Conservation (phyloP, 2,329 filamentous ascomycete species). For the Fusarium equiseti region DNA sequence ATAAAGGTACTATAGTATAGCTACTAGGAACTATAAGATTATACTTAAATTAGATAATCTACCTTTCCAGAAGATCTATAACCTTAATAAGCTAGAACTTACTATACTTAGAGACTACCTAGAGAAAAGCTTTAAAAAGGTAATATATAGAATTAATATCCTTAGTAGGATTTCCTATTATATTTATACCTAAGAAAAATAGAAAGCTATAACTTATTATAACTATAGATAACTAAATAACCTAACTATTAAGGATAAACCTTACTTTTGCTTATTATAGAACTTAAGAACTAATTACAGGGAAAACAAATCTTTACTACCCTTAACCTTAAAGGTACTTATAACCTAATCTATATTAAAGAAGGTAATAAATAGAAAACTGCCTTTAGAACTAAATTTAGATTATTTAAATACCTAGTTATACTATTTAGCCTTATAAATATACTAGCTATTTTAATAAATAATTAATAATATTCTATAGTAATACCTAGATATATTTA, state of each 20-base stretch:
- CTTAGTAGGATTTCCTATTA: too few relatives aligned
- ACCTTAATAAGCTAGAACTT: background rate
- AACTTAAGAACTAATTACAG: background rate
- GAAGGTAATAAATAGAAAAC: too few relatives aligned
- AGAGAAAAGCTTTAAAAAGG: background rate
- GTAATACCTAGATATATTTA: slow-evolving; percentile 35
- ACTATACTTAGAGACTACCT: background rate
- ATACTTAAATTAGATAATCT: background rate
- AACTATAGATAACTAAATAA: too few relatives aligned
- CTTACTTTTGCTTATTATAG: background rate
- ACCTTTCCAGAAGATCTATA: background rate
- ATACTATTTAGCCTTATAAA: background rate
- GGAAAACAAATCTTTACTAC: background rate
- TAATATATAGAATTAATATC: background rate
- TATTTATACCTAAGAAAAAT: background rate
- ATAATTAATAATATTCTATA: slow-evolving; percentile 39
- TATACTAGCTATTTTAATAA: slow-evolving; percentile 24
- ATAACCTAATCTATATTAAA: too few relatives aligned
- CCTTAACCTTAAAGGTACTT: too few relatives aligned
- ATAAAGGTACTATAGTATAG: too few relatives aligned
- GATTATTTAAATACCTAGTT: background rate
- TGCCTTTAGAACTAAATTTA: background rate
- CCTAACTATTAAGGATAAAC: background rate
- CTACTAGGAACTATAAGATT: too few relatives aligned
- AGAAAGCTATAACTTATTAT: too few relatives aligned